Evolutionary conservation across 768 basidiomycete species (phyloP), one percentile per base, ranked within the genome.

Genomic region (Russula brevipes): DNA sequence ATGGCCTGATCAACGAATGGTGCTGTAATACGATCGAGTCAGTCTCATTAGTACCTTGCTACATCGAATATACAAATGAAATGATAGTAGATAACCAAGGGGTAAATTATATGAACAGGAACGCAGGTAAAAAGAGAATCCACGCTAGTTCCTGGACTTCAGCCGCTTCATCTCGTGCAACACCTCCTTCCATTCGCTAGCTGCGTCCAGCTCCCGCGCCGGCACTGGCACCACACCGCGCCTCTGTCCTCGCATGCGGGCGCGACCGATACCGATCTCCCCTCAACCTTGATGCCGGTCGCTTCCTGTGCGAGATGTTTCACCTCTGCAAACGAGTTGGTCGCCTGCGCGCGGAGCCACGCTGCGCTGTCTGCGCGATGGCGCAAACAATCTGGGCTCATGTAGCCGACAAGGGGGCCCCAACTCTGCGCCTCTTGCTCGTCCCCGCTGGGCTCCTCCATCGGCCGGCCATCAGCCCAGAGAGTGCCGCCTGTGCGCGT

Each of bases 261-360:
- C 12, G 66, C 70, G 45, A 70, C 62, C 71, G 30, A 72, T 66
- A 30, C 76, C 78, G 35, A 71, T 69, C 55, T 64, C 67, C 67
- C 68, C 35, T 64, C 61, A 35, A 75, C 77, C 59, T 74, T 76
- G 63, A 76, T 74, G 19, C 84, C 82, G 35, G 75, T 77, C 8
- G 69, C 79, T 57, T 77, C 78, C 73, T 83, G 82, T 10, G 87
- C 85, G 14, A 92, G 79, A 44, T 81, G 78, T 72, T 82, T 85
- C 62, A 94, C 81, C 72, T 93, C 87, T 8, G 79, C 81, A 57
- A 88, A 82, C 70, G 89, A 86, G 11, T 77, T 75, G 9, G 86
- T 87, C 3, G 89, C 86, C 73, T 94, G 92, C 3, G 91, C 91
- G 41, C 83, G 80, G 49, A 94, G 76, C 76, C 87, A 94, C 2